A percentile compares a stretch with the other conserved stretches of the same genome.
Conservation (phyloP, 2,329 filamentous ascomycete species). For the Cytospora mali region DNA sequence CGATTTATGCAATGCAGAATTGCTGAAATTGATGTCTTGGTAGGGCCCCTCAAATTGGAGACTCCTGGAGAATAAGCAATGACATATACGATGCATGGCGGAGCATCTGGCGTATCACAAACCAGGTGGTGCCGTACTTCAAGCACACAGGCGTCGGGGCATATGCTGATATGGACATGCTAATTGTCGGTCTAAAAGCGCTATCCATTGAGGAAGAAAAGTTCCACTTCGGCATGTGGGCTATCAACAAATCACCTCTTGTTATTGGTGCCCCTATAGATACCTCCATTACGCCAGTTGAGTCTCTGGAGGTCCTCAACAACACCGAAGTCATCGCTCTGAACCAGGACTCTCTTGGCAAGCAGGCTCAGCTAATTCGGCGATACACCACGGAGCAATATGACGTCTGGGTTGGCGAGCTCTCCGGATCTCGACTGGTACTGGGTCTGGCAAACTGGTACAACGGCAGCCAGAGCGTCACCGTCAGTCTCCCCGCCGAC, state of each 20-base stretch:
- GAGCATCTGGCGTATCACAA: constrained; percentile 54
- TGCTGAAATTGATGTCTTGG: background rate
- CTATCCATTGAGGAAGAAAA: constrained; percentile 50
- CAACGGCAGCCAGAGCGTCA: constrained; percentile 45
- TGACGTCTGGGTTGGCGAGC: constrained; percentile 54
- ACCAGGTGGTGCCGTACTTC: constrained; percentile 52
- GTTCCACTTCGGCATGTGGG: constrained; percentile 57
- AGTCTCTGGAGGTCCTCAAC: constrained; percentile 46
- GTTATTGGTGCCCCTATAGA: constrained; percentile 50
- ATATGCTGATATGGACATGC: constrained; percentile 57
- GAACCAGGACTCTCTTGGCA: constrained; percentile 58
- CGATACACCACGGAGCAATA: constrained; percentile 52
- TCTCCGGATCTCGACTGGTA: constrained; percentile 47
- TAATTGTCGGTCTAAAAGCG: constrained; percentile 51
- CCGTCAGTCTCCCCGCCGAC: constrained; percentile 44
- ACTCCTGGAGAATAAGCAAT: constrained; percentile 56
- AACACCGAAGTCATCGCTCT: constrained; percentile 59
- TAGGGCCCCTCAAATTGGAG: constrained; percentile 47
- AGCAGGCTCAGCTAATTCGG: constrained; percentile 53
- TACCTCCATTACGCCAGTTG: constrained; percentile 39
- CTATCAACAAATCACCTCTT: constrained; percentile 54
- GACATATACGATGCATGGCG: constrained; percentile 56
- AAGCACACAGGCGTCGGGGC: constrained; percentile 48
- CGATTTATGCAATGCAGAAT: too few species aligned
- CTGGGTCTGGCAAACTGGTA: constrained; percentile 54